Conservation (phyloP, 31 red algal genomes). For the Endocladia muricata region DNA sequence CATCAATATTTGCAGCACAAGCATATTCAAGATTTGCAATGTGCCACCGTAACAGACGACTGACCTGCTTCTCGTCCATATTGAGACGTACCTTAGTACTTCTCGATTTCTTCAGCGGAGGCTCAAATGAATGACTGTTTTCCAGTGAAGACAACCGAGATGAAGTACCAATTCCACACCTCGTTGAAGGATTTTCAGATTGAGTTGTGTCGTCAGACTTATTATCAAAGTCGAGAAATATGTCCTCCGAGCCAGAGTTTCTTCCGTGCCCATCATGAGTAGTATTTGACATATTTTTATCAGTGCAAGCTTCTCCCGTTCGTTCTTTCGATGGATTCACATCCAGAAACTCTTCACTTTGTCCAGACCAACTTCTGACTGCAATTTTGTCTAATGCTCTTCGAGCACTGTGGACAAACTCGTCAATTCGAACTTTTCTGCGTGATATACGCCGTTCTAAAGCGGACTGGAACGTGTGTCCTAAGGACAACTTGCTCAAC, state of each 20-base stretch:
- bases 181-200: neutral
- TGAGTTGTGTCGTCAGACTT: neutral
- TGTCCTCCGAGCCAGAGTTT: neutral
- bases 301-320: too few relatives aligned
- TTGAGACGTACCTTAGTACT: neutral
- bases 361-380: neutral
- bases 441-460: conserved; percentile 1
- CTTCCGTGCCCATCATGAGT: neutral
- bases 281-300: neutral
- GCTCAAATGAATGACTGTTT: neutral
- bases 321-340: neutral
- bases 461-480: conserved; percentile 27
- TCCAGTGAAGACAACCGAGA: neutral
- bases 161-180: neutral
- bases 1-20: conserved; percentile 69
- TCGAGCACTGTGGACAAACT: neutral
- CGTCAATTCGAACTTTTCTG: conserved; percentile 14
- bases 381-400: neutral
- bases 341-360: neutral
- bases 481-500: conserved; percentile 25
- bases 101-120: neutral
- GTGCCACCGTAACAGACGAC: conserved; percentile 79
- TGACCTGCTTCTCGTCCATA: conserved; percentile 29
- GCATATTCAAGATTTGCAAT: conserved; percentile 92
- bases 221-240: too few relatives aligned